Evolutionary conservation across 805 yeast genomes (phyloP).

Genomic region (Blastobotrys chiropterorum): DNA sequence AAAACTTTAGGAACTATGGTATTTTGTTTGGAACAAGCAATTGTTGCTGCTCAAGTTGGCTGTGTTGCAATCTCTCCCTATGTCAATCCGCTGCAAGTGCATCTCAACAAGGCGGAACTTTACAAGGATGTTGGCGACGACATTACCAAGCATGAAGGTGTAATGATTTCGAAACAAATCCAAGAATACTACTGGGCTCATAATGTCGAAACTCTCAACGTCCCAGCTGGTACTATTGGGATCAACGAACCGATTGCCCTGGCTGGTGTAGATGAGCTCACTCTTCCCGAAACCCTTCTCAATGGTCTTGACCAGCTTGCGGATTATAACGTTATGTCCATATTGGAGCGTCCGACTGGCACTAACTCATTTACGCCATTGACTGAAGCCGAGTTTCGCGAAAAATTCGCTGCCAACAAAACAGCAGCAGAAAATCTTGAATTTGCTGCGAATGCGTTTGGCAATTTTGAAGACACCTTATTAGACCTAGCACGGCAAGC

Average conservation of each 20-base stretch:
- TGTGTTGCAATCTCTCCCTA: conserved; percentile 34
- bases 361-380: not conserved
- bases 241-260: conserved; percentile 25
- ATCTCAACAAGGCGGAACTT: conserved; percentile 9
- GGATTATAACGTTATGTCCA: not conserved
- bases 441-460: not conserved
- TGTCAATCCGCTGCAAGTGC: conserved; percentile 29
- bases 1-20: conserved; percentile 34
- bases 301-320: not conserved
- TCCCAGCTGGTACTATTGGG: conserved; percentile 34
- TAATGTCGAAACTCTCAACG: conserved; percentile 27
- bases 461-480: not conserved
- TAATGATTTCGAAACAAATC: conserved; percentile 23
- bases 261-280: conserved; percentile 35
- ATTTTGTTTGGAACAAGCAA: conserved; percentile 33
- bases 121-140: conserved; percentile 17
- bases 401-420: not conserved
- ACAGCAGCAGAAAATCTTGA: not conserved
- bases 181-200: conserved; percentile 33
- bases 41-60: conserved; percentile 34
- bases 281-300: conserved; percentile 10
- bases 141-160: conserved; percentile 27
- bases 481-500: not conserved
- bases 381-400: not conserved
- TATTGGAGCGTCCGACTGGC: not conserved